Evolutionary conservation across 768 basidiomycete genomes (phyloP), one percentile per base, ranked within the genome.

Genomic region (Cystofilobasidium bisporidii): DNA sequence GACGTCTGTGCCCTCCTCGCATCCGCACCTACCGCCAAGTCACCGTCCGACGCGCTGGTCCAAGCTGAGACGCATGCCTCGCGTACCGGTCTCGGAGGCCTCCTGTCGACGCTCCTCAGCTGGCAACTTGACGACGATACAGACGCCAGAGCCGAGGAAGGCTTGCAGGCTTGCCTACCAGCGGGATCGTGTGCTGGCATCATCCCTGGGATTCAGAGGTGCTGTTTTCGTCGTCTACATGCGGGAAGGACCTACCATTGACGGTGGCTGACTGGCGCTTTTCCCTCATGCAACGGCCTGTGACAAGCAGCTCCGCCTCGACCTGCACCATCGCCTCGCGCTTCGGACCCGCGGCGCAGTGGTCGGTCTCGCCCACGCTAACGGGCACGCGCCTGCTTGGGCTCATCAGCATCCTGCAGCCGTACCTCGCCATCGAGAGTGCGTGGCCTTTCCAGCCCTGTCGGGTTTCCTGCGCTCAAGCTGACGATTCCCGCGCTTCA

Each of bases 351-450:
- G 32, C 38, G 32, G 81, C 82, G 43, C 75, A 78, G 0, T 96
- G 93, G 91, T 83, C 81, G n/a, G 77, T 89, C 24, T 92, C 91
- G 0, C 78, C 82, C 0, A 78, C 82, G 40, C 82, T 83, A 1
- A 87, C 91, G 3, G 88, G 91, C 0, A 80, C 83, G 3, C 81
- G 87, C 18, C 82, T 86, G 6, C 74, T 93, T 6, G 82, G 83
- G 0, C 83, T 94, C 55, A 77, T 86, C 5, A 80, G 85, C 8
- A 75, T 88, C 20, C 81, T 94, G 9, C 84, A 87, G 48, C 82
- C 84, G 0, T 82, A 91, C 73, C 81, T 86, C n/a, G 81, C 86
- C 56, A 84, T 86, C 69, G 86, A 88, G 77, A 86, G 91, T 85
- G 64, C 38, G 77, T 43, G 36, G n/a, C 36, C 57, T 59, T 12